A percentile compares a stretch with the other conserved stretches of the same genome.
phyloP scores from a whole-genome alignment of 2,329 filamentous ascomycete genomes.

The Nectriaceae sp. region DNA sequence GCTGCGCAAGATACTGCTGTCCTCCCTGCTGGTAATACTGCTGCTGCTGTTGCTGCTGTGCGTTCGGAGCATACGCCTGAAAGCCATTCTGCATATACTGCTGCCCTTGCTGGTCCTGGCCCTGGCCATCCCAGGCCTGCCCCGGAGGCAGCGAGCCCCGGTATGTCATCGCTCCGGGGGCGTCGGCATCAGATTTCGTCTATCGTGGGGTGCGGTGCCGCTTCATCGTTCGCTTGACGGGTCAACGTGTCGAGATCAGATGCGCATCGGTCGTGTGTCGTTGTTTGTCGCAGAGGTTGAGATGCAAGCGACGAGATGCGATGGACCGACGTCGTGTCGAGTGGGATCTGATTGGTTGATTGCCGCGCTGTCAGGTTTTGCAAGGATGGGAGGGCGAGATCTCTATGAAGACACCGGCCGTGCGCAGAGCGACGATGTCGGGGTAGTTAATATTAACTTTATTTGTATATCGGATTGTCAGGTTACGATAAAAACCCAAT shows the following conservation, averaged over 20 bases:
- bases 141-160: constrained; percentile 32
- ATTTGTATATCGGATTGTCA: background rate
- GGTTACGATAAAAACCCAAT: too few relatives aligned
- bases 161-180: constrained; percentile 38
- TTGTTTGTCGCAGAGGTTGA: background rate
- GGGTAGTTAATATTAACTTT: background rate
- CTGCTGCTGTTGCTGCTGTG: constrained; percentile 28
- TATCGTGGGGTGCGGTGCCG: constrained; percentile 30
- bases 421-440: too few relatives aligned
- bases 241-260: background rate
- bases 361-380: background rate
- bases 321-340: background rate
- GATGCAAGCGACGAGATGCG: background rate
- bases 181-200: constrained; percentile 23
- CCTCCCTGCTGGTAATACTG: constrained; percentile 31
- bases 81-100: constrained; percentile 21
- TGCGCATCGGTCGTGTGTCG: background rate
- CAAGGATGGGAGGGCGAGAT: too few relatives aligned
- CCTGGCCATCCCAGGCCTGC: constrained; percentile 31
- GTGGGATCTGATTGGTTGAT: background rate
- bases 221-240: constrained; percentile 21
- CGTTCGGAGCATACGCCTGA: constrained; percentile 30
- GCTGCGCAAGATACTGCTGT: constrained; percentile 26
- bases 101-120: constrained; percentile 18
- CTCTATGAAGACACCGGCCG: background rate